phyloP scores from a whole-genome alignment of 1,284 basidiomycete species.

The Peniophora sp. region DNA sequence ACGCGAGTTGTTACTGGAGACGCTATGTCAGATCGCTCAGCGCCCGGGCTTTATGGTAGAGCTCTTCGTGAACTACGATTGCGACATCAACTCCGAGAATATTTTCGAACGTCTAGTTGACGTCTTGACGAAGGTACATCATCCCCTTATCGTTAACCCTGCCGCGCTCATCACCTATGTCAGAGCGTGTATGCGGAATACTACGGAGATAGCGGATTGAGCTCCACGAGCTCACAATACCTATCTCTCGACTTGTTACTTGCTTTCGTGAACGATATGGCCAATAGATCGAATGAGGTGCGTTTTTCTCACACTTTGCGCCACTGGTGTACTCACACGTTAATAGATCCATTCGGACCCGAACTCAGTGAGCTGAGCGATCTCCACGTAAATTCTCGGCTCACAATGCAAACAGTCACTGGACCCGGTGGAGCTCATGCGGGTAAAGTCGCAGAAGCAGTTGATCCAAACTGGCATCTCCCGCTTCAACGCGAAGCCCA shows the following conservation, averaged over 20 bases:
- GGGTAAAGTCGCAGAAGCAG: constrained; percentile 81
- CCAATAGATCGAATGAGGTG: constrained; percentile 18
- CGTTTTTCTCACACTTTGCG: neutral
- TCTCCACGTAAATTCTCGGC: neutral
- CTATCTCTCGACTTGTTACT: constrained; percentile 87
- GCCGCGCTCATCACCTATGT: constrained; percentile 1
- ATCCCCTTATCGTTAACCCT: neutral
- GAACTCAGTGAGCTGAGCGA: too few species aligned
- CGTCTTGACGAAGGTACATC: constrained; percentile 74
- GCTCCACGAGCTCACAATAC: constrained; percentile 76
- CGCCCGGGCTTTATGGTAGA: constrained; percentile 91
- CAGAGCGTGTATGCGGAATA: constrained; percentile 74
- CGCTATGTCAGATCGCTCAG: constrained; percentile 73
- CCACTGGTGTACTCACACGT: neutral
- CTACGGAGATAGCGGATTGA: constrained; percentile 48
- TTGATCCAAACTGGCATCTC: constrained; percentile 80
- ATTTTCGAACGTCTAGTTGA: constrained; percentile 88
- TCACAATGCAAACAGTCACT: constrained; percentile 38
- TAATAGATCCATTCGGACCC: too few species aligned
- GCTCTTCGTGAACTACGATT: constrained; percentile 95
- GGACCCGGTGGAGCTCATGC: constrained; percentile 51
- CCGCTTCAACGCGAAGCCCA: constrained; percentile 95
- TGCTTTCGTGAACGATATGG: constrained; percentile 84
- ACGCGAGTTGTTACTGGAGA: constrained; percentile 87
- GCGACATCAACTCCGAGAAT: constrained; percentile 94